Percentiles rank a stretch among this genome's conserved stretches.
Evolutionary conservation across 2,329 filamentous ascomycete species (phyloP).

Genomic region (Botrytis cinerea): DNA sequence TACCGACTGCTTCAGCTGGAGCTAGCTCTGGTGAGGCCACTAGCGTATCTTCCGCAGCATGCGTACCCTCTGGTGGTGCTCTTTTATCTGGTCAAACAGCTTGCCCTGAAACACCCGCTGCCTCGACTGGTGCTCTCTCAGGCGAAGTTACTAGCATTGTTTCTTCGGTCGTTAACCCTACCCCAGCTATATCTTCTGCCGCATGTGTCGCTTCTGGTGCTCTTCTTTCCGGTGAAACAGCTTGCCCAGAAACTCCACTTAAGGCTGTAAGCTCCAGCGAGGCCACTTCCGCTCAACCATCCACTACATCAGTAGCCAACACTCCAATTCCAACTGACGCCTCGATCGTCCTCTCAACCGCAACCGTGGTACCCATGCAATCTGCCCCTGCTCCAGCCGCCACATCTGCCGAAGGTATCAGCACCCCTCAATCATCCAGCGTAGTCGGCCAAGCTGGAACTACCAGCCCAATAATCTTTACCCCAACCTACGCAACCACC

Average conservation of each 20-base stretch:
- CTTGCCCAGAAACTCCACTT: not conserved
- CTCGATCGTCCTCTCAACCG: not conserved
- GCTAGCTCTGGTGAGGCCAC: slow-evolving; percentile 1
- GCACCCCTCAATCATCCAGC: not conserved
- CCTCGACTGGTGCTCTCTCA: not conserved
- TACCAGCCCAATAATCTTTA: not conserved
- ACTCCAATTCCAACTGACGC: not conserved
- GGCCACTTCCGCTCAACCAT: not conserved
- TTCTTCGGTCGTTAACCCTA: not conserved
- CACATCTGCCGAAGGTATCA: not conserved
- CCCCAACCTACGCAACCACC: not conserved
- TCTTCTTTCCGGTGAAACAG: not conserved
- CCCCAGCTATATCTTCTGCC: not conserved
- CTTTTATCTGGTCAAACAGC: not conserved
- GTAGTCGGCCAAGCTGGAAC: not conserved
- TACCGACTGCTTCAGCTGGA: not conserved
- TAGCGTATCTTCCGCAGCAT: not conserved
- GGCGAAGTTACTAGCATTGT: not conserved
- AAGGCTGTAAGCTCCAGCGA: not conserved
- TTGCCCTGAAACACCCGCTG: not conserved
- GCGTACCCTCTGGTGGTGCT: not conserved
- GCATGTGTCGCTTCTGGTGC: not conserved
- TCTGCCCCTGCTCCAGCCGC: not conserved
- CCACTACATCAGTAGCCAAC: not conserved
- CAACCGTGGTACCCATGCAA: not conserved